Conservation (phyloP, 805 yeast genomes). For the Metschnikowia similis region DNA sequence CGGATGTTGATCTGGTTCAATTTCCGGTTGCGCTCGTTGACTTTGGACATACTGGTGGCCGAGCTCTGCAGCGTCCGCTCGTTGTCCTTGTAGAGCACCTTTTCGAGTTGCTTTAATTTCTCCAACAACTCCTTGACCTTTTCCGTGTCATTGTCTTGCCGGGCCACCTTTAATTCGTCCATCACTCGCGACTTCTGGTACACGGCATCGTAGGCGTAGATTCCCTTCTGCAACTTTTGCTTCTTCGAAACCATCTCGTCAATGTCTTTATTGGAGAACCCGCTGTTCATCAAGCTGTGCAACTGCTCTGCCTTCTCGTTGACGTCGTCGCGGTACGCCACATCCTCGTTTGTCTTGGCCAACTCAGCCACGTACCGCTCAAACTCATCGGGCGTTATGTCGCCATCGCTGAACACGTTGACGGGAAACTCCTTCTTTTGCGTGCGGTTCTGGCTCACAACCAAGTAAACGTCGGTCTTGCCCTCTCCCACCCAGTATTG, state of each 20-base stretch:
- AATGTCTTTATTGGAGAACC: conserved; percentile 68
- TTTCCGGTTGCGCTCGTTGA: conserved; percentile 81
- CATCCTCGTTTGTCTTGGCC: conserved; percentile 47
- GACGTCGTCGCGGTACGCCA: conserved; percentile 64
- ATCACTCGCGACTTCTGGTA: conserved; percentile 65
- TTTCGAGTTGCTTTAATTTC: conserved; percentile 43
- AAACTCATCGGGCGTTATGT: conserved; percentile 68
- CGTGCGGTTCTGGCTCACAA: conserved; percentile 77
- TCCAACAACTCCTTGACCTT: conserved; percentile 25
- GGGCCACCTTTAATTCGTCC: conserved; percentile 73
- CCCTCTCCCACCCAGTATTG: conserved; percentile 41
- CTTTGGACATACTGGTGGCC: conserved; percentile 53
- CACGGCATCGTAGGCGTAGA: conserved; percentile 63
- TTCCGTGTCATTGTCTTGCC: conserved; percentile 46
- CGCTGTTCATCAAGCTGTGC: conserved; percentile 56
- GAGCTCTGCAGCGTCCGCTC: conserved; percentile 32
- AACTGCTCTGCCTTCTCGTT: conserved; percentile 63
- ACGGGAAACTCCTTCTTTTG: conserved; percentile 72
- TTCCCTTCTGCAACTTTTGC: conserved; percentile 45
- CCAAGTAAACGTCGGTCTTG: conserved; percentile 50
- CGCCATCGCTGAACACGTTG: conserved; percentile 74
- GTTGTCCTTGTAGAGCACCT: conserved; percentile 37
- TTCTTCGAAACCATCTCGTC: conserved; percentile 75
- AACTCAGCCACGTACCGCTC: conserved; percentile 62
- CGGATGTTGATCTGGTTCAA: conserved; percentile 73